These are phyloP conservation scores for Penicillium sp. DNA, from an alignment of 2,329 filamentous ascomycete species.

Conservation along the genomic window DNA sequence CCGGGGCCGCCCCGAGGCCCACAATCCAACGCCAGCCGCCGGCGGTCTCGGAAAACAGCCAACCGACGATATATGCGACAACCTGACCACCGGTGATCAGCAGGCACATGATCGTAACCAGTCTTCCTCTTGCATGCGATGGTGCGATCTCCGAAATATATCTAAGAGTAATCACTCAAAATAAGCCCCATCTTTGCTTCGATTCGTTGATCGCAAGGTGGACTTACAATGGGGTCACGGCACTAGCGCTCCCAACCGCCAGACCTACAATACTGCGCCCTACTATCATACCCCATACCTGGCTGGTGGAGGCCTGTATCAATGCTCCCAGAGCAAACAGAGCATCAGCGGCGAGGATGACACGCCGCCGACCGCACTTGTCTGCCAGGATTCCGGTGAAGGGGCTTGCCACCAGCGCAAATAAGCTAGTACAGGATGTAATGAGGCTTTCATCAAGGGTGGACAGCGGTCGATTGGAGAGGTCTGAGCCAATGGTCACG, in stretches of 20 bases:
- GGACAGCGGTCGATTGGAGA: slow-evolving; percentile 50
- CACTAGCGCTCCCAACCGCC: slow-evolving; percentile 56
- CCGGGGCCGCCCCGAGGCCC: slow-evolving; percentile 76
- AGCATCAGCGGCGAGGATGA: slow-evolving; percentile 48
- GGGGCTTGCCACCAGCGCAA: slow-evolving; percentile 57
- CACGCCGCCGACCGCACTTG: slow-evolving; percentile 45
- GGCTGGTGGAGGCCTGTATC: slow-evolving; percentile 41
- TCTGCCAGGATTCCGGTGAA: slow-evolving; percentile 55
- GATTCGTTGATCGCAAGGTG: not conserved
- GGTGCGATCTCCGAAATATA: slow-evolving; percentile 88
- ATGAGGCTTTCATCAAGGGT: slow-evolving; percentile 60
- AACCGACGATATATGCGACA: slow-evolving; percentile 81
- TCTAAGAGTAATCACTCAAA: slow-evolving; percentile 23
- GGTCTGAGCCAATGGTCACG: slow-evolving; percentile 54
- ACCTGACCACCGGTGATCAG: slow-evolving; percentile 89
- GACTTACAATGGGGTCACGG: slow-evolving; percentile 70
- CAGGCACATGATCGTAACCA: slow-evolving; percentile 78
- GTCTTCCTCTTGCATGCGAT: slow-evolving; percentile 68
- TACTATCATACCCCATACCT: slow-evolving; percentile 47
- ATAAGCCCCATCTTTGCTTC: not conserved
- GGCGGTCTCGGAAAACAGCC: slow-evolving; percentile 61
- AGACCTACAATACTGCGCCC: slow-evolving; percentile 49
- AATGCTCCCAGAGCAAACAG: slow-evolving; percentile 47
- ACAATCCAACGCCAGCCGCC: slow-evolving; percentile 91
- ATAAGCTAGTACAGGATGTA: slow-evolving; percentile 57